Conservation (phyloP, 208 protist species). For the Trichomonas tenax region DNA sequence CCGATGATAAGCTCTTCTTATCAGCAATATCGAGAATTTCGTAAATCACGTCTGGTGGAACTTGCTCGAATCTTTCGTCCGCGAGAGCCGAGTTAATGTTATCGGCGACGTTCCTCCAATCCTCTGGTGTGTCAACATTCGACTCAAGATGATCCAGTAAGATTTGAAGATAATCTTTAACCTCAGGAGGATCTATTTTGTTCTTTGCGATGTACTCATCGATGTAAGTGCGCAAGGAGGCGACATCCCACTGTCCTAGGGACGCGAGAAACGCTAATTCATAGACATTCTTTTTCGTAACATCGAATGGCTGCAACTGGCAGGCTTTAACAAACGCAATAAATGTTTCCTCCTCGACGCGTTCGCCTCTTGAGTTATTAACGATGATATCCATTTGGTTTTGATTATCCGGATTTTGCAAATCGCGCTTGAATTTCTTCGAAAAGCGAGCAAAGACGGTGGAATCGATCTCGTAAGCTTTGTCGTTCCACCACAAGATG, state of each 20-base stretch:
- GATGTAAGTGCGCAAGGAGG: background rate
- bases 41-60: background rate
- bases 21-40: background rate
- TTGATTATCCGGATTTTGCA: no score
- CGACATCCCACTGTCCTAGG: background rate
- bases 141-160: background rate
- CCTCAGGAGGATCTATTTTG: background rate
- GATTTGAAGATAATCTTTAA: background rate
- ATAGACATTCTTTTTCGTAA: background rate
- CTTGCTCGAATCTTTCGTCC: background rate
- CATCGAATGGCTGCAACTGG: background rate
- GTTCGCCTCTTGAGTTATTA: no score
- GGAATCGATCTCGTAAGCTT: no score
- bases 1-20: background rate
- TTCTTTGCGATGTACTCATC: background rate
- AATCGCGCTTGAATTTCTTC: no score
- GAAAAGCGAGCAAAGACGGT: no score
- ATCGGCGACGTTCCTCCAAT: background rate
- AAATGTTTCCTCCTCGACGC: background rate
- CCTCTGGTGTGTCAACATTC: background rate
- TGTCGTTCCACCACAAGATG: no score
- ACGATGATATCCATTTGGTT: no score
- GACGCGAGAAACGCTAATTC: background rate
- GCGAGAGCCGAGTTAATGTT: background rate
- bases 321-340: background rate